Evolutionary conservation across 2,329 filamentous ascomycete species (phyloP).

Genomic region (Fusarium abutilonis): DNA sequence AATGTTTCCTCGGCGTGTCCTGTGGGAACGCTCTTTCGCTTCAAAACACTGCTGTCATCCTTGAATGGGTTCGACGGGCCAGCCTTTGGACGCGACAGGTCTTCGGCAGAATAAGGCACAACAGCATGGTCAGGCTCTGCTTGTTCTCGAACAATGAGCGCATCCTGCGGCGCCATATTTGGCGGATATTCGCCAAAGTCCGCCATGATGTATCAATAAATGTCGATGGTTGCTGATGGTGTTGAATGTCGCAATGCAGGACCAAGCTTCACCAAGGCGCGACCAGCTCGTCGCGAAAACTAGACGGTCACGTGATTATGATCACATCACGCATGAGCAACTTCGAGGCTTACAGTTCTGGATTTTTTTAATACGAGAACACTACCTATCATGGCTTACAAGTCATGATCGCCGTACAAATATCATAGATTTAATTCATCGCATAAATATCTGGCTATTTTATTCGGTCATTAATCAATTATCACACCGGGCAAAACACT

Average conservation of each 20-base stretch:
- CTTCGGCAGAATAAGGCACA: constrained; percentile 74
- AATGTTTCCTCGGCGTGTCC: constrained; percentile 88
- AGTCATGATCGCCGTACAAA: not conserved
- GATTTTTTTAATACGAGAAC: not conserved
- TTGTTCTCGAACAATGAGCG: constrained; percentile 66
- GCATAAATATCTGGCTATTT: constrained; percentile 17
- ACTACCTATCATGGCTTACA: constrained; percentile 7
- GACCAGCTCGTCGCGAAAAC: constrained; percentile 26
- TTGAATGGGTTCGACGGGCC: constrained; percentile 82
- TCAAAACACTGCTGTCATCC: constrained; percentile 67
- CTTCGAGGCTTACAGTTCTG: constrained; percentile 2
- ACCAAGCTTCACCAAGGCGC: constrained; percentile 17
- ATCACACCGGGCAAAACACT: constrained; percentile 39
- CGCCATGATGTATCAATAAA: constrained; percentile 58
- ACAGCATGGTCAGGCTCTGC: constrained; percentile 68
- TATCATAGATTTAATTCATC: not conserved
- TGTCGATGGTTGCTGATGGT: not conserved
- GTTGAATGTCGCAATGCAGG: constrained; percentile 23
- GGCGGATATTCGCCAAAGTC: constrained; percentile 72
- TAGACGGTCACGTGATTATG: constrained; percentile 30
- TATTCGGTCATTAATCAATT: constrained; percentile 48
- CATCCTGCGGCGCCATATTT: constrained; percentile 72
- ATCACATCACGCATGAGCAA: constrained; percentile 23
- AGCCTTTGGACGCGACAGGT: constrained; percentile 70
- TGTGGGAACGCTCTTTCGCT: constrained; percentile 84